Evolutionary conservation across 106 monocot species (phyloP).

Genomic region (Dendrobium chrysotoxum): DNA sequence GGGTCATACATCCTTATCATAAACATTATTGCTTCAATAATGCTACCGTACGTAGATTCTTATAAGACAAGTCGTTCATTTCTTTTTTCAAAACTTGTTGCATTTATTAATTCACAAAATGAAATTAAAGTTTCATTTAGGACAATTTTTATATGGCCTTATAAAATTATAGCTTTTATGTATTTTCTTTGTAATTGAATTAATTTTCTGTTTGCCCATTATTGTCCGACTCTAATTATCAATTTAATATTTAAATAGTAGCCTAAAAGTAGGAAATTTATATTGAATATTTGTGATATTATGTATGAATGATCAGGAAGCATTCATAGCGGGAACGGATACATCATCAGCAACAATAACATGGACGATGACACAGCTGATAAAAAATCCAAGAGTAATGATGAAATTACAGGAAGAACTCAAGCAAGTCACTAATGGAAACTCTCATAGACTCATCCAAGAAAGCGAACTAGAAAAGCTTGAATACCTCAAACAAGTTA

Average conservation of each 20-base stretch:
- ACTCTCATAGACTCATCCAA: neutral
- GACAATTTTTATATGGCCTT: no score
- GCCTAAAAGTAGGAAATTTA: neutral
- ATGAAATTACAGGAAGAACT: slow-evolving; percentile 17
- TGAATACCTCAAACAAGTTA: slow-evolving; percentile 13
- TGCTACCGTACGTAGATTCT: no score
- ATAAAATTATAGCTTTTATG: no score
- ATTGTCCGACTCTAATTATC: no score
- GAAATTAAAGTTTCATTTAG: no score
- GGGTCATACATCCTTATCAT: no score
- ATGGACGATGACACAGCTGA: slow-evolving; percentile 20
- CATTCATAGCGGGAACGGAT: slow-evolving; percentile 20
- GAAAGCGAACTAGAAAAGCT: slow-evolving; percentile 15
- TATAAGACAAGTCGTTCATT: no score
- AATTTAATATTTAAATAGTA: neutral
- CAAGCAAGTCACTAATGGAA: neutral
- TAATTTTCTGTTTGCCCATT: no score
- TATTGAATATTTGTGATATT: neutral
- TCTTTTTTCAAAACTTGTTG: no score
- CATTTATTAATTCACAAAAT: no score
- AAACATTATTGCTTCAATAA: no score
- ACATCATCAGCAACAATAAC: slow-evolving; percentile 20
- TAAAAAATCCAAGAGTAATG: slow-evolving; percentile 16
- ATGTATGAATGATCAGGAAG: slow-evolving; percentile 10
- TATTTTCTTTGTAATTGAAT: no score